These are phyloP conservation scores for Xylaria nigripes DNA, from an alignment of 495 filamentous ascomycete species.

Conservation along the genomic window DNA sequence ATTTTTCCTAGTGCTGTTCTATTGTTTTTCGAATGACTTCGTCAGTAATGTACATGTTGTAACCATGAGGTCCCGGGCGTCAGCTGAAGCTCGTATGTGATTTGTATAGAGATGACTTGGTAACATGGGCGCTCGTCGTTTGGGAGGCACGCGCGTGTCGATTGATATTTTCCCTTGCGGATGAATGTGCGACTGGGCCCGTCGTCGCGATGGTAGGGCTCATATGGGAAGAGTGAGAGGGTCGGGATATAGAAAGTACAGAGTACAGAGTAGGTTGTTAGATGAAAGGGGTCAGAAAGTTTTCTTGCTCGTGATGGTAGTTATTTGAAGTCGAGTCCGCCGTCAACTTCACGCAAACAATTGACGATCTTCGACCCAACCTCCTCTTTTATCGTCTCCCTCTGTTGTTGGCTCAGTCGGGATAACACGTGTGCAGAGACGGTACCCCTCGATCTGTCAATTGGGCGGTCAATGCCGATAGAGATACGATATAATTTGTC, in stretches of 20 bases:
- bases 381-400: conserved; percentile 41
- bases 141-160: background rate
- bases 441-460: conserved; percentile 41
- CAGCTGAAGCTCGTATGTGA: too few species aligned
- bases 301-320: too few species aligned
- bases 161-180: background rate
- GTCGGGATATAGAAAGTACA: too few species aligned
- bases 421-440: conserved; percentile 63
- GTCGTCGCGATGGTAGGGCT: background rate
- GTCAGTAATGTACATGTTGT: too few species aligned
- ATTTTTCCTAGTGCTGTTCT: too few species aligned
- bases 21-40: too few species aligned
- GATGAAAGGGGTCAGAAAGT: too few species aligned
- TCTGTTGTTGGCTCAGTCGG: conserved; percentile 45
- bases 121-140: background rate
- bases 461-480: conserved; percentile 66
- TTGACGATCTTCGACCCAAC: conserved; percentile 44
- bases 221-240: background rate
- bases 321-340: background rate
- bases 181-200: background rate
- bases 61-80: too few species aligned
- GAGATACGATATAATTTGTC: conserved; percentile 43
- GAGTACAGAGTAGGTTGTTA: too few species aligned
- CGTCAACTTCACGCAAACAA: conserved; percentile 33
- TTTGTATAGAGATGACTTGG: too few species aligned